Base-by-base conservation (phyloP, 1,139 yeast species). In the Blastobotrys petasosporus region DNA sequence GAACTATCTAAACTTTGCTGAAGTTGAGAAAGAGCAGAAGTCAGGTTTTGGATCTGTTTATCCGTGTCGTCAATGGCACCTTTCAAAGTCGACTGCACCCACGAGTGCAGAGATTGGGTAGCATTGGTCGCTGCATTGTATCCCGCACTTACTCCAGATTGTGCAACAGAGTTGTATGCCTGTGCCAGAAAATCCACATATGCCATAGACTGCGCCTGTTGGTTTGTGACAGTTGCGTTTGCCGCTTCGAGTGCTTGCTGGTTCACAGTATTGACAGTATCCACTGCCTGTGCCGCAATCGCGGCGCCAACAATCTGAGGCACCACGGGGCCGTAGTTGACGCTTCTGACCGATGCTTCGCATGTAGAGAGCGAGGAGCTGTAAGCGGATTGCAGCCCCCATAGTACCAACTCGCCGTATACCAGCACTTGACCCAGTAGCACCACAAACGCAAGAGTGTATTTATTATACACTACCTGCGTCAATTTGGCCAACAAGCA, bases 151-250 rank as follows among this genome's bases (percentile, higher is more conserved):
- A 48, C 40, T 7, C 37, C 15, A 1, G 33, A 35, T 6, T 28
- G 25, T 10, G 44, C 35, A 1, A 48, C 8, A 5, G 37, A 39
- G n/a, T 41, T 36, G 42, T 51, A 52, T 29, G 39, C 39, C 8
- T 42, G 30, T 2, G 48, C 44, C 28, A 51, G 23, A 10, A 44
- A 25, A 11, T 41, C 32, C n/a, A 43, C 39, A 30, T 50, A 48
- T 23, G 39, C 36, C 20, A 13, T 23, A 1, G 56, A 45, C 2
- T 45, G 30, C 3, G 40, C 30, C 13, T 46, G 45, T 23, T 51
- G 35, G 28, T 54, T 54, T 47, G 49, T 45, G 2, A 57, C 39
- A 1, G 57, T 50, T 3, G 59, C 48, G 20, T 57, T 56, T 15
- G 50, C 32, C 10, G 47, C 41, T 20, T 39, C 44, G 15, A 49